Base-by-base conservation (phyloP, 139 green algal species). In the Chlamydomonas schloesseri region DNA sequence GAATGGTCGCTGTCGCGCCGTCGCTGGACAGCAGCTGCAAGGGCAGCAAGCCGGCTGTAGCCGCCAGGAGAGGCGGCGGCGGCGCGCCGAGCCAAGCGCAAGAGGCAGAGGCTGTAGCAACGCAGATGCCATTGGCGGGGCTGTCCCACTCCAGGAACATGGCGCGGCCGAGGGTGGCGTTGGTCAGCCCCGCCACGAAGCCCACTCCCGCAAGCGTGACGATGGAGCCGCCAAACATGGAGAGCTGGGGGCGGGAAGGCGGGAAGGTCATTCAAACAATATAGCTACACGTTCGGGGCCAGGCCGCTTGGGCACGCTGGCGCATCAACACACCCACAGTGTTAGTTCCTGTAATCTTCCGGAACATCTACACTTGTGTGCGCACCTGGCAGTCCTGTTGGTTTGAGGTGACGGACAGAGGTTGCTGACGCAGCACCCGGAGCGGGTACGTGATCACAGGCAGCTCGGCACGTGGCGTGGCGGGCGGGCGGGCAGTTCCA, bases 211-310 rank as follows among this genome's bases (percentile, higher is more conserved):
- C 3, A 0, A 84, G 4, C 11, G 26, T 53, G 8, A 84, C 5
- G 36, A 46, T 75, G 15, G 29, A 47, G 47, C 78, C 78, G 46
- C 78, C 78, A 23, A 84, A 73, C 20, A 84, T 46, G 29, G 78
- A 84, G 6, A 73, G 42, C 64, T 84, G 65, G 31, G 71, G 64
- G 64, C n/a, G n/a, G n/a, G n/a, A n/a, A n/a, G n/a, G n/a, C n/a
- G n/a, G n/a, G n/a, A n/a, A n/a, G n/a, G n/a, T n/a, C n/a, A n/a
- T n/a, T n/a, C n/a, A n/a, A n/a, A n/a, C n/a, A n/a, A n/a, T n/a
- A n/a, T n/a, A n/a, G n/a, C n/a, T n/a, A n/a, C n/a, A n/a, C n/a
- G n/a, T n/a, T n/a, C n/a, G n/a, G n/a, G n/a, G n/a, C n/a, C n/a
- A n/a, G n/a, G n/a, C n/a, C n/a, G n/a, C n/a, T n/a, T n/a, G n/a